Percentiles rank a stretch among this genome's conserved stretches.
Conservation (phyloP, 768 basidiomycete species). For the Russula olivacea region DNA sequence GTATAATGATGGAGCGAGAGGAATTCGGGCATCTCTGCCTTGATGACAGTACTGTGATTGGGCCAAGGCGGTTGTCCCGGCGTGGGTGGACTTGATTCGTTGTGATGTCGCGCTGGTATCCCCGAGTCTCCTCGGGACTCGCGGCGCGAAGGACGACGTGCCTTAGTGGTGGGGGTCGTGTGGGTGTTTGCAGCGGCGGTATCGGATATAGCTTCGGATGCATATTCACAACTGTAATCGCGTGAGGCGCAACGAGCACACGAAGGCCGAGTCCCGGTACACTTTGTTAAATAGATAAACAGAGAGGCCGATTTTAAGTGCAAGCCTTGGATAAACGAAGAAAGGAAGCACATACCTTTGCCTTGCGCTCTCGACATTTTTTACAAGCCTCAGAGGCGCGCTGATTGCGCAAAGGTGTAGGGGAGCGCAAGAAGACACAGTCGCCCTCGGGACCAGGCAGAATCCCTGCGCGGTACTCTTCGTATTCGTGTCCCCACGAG, state of each 20-base stretch:
- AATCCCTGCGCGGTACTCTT: constrained; percentile 31
- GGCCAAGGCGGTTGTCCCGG: background rate
- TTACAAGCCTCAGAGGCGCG: constrained; percentile 36
- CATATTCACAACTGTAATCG: constrained; percentile 34
- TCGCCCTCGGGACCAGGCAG: constrained; percentile 37
- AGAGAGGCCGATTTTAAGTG: constrained; percentile 2
- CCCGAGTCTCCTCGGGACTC: constrained; percentile 7
- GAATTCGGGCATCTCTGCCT: constrained; percentile 17
- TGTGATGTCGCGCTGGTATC: background rate
- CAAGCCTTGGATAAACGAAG: background rate
- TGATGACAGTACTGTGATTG: constrained; percentile 4
- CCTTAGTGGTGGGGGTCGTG: background rate
- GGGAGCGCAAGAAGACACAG: constrained; percentile 37
- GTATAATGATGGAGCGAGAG: constrained; percentile 18
- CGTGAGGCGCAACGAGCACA: constrained; percentile 35
- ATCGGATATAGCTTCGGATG: constrained; percentile 25
- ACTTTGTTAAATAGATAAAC: constrained; percentile 26
- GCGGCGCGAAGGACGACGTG: constrained; percentile 14
- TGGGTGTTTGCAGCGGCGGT: constrained; percentile 9
- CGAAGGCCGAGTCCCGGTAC: constrained; percentile 34
- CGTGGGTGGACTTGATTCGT: background rate
- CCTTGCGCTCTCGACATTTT: constrained; percentile 37
- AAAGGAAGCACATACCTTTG: constrained; percentile 31
- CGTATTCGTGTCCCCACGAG: constrained; percentile 36
- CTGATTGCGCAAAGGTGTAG: constrained; percentile 36